A percentile compares a stretch with the other conserved stretches of the same genome.
Conservation (phyloP, 306 rosid species). For the Purshia tridentata region DNA sequence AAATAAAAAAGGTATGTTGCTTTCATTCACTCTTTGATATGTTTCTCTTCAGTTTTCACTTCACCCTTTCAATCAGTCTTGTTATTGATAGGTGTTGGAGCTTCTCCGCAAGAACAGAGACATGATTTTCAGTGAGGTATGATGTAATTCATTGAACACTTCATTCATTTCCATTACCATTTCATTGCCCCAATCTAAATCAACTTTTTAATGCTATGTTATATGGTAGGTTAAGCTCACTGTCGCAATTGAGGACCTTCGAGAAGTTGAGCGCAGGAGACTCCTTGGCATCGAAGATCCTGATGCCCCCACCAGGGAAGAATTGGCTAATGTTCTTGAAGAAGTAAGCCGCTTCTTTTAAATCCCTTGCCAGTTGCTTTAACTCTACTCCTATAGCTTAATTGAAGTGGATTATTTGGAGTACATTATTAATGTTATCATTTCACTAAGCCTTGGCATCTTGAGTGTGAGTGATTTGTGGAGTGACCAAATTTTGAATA, state of each 20-base stretch:
- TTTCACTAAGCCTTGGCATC: not conserved
- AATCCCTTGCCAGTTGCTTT: not conserved
- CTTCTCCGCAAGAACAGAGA: slow-evolving; percentile 85
- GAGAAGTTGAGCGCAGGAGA: slow-evolving; percentile 85
- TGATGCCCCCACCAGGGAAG: slow-evolving; percentile 83
- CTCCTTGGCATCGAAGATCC: slow-evolving; percentile 87
- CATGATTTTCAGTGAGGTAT: slow-evolving; percentile 88
- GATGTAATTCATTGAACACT: not conserved
- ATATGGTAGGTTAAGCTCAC: slow-evolving; percentile 72
- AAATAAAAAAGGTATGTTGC: slow-evolving; percentile 60
- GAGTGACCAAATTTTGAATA: not conserved
- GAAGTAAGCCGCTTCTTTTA: slow-evolving; percentile 47
- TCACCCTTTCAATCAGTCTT: slow-evolving; percentile 3
- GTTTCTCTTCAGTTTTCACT: not conserved
- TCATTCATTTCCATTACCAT: not conserved
- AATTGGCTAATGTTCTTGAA: slow-evolving; percentile 70
- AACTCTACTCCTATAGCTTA: not conserved
- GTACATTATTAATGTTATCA: no score
- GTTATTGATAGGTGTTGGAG: slow-evolving; percentile 58
- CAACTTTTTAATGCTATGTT: not conserved
- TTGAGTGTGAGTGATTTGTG: not conserved
- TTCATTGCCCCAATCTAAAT: not conserved
- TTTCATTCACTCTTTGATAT: not conserved
- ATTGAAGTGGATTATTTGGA: no score
- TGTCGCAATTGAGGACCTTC: slow-evolving; percentile 86